These are phyloP conservation scores for Xylaria nigripes DNA, from an alignment of 495 filamentous ascomycete genomes.

Conservation along the genomic window DNA sequence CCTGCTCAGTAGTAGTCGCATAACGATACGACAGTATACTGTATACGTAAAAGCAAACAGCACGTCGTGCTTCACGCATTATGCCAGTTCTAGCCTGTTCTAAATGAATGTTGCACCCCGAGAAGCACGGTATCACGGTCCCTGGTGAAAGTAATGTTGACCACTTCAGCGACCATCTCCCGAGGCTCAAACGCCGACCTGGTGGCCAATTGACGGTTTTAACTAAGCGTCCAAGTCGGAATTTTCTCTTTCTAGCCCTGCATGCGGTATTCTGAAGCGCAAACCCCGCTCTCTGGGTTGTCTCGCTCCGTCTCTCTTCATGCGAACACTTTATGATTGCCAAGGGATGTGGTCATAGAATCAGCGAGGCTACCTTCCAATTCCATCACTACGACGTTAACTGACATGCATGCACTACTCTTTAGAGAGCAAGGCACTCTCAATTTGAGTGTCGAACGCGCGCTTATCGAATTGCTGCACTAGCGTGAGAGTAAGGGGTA, in stretches of 20 bases:
- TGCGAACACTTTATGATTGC: neutral
- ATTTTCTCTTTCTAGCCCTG: neutral
- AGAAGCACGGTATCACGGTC: slow-evolving; percentile 2
- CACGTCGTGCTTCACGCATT: slow-evolving; percentile 7
- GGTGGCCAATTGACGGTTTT: neutral
- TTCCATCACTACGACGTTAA: slow-evolving; percentile 3
- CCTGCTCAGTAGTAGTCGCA: slow-evolving; percentile 7
- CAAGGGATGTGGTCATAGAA: neutral
- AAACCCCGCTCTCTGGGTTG: neutral
- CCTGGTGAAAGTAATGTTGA: slow-evolving; percentile 6
- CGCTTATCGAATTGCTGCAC: neutral
- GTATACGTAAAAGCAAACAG: neutral
- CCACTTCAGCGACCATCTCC: neutral
- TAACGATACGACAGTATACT: neutral
- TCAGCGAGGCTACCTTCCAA: slow-evolving; percentile 1
- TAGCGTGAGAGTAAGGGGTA: neutral
- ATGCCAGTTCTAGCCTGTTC: slow-evolving; percentile 12
- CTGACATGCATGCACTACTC: neutral
- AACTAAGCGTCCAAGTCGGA: neutral
- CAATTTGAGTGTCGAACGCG: neutral
- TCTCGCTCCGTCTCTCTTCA: slow-evolving; percentile 1
- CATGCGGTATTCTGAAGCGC: slow-evolving; percentile 1
- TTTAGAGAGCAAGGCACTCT: slow-evolving; percentile 1
- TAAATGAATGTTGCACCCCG: slow-evolving; percentile 15
- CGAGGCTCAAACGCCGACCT: neutral